A percentile compares a stretch with the other conserved stretches of the same genome.
These are phyloP conservation scores for Thinopyrum obtusiflorum DNA, from an alignment of 202 grass and related monocot genomes.

Conservation along the genomic window DNA sequence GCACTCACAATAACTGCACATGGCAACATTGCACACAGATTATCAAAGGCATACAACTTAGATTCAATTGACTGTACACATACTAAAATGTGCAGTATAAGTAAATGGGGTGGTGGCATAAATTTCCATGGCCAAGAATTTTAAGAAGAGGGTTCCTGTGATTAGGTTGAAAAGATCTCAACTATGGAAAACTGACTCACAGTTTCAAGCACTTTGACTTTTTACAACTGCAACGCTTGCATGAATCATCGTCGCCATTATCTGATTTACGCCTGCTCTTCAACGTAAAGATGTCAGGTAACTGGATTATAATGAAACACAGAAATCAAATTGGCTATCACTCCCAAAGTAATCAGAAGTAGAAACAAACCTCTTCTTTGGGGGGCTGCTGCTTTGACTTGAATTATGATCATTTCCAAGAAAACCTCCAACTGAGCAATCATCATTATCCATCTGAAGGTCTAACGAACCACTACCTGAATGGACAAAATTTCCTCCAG, in stretches of 20 bases:
- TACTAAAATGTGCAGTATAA: neutral
- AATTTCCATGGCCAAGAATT: slow-evolving; percentile 8
- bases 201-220: slow-evolving; percentile 99
- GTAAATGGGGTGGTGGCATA: neutral
- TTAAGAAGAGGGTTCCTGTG: neutral
- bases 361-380: slow-evolving; percentile 75
- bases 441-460: slow-evolving; percentile 47
- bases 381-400: slow-evolving; percentile 71
- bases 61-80: neutral
- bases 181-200: slow-evolving; percentile 40
- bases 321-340: neutral
- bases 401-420: slow-evolving; percentile 46
- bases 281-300: too few species aligned
- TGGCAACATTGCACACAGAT: neutral
- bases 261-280: slow-evolving; percentile 67
- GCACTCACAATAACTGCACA: slow-evolving; percentile 92
- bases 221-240: slow-evolving; percentile 98
- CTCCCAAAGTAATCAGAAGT: neutral
- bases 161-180: slow-evolving; percentile 1
- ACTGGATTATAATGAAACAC: too few species aligned
- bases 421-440: slow-evolving; percentile 36
- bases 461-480: slow-evolving; percentile 35
- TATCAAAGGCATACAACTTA: slow-evolving; percentile 9
- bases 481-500: slow-evolving; percentile 40
- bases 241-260: slow-evolving; percentile 74